These are phyloP conservation scores for Cyberlindnera saturnus DNA, from an alignment of 805 yeast genomes.

Conservation along the genomic window DNA sequence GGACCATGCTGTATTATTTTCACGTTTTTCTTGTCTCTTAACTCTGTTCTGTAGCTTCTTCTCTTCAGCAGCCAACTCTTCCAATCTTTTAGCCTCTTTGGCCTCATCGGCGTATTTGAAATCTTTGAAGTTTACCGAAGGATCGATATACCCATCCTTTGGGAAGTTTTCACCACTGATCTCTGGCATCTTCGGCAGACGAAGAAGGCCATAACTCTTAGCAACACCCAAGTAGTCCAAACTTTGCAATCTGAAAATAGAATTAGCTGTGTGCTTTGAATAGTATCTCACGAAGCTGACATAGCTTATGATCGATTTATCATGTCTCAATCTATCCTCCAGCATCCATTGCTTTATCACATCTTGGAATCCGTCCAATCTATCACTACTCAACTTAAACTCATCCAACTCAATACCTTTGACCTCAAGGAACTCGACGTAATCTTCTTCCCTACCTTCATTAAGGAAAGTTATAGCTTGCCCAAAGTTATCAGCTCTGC, in stretches of 20 bases:
- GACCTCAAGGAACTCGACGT: conserved; percentile 72
- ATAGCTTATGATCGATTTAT: conserved; percentile 69
- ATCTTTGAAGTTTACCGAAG: conserved; percentile 32
- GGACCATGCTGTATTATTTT: conserved; percentile 23
- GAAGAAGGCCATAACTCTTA: conserved; percentile 66
- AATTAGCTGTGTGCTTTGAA: conserved; percentile 79
- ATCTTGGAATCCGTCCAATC: conserved; percentile 13
- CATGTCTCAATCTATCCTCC: conserved; percentile 76
- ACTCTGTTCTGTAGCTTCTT: conserved; percentile 21
- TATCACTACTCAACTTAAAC: conserved; percentile 21
- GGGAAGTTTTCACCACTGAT: conserved; percentile 50
- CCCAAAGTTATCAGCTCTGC: conserved; percentile 83
- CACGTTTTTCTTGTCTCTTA: conserved; percentile 26
- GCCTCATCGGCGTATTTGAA: conserved; percentile 58
- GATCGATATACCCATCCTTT: conserved; percentile 69
- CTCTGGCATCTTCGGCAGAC: conserved; percentile 96
- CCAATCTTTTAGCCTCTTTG: conserved; percentile 58
- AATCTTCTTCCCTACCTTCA: conserved; percentile 75
- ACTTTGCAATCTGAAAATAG: conserved; percentile 72
- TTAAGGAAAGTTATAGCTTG: conserved; percentile 69
- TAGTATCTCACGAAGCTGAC: conserved; percentile 82
- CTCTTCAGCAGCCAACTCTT: conserved; percentile 44
- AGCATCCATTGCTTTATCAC: conserved; percentile 47
- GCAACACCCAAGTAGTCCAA: conserved; percentile 73
- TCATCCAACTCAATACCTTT: conserved; percentile 51